Percentiles rank a stretch among this genome's conserved stretches.
Conservation (phyloP, 768 basidiomycete genomes). For the Russula lepida region DNA sequence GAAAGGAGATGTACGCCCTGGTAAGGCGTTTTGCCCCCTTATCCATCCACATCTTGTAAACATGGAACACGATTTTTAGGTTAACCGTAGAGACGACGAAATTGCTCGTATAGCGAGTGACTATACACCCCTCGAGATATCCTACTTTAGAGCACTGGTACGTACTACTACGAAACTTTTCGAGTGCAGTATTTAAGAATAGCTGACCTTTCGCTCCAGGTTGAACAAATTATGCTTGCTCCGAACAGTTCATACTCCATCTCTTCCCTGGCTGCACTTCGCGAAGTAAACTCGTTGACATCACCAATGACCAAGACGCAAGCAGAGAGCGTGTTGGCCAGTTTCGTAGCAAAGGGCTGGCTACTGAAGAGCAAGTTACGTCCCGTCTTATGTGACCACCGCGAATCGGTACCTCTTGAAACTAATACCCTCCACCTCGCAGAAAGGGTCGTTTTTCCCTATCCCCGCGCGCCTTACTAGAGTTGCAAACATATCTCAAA, state of each 20-base stretch:
- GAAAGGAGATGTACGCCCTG: slow-evolving; percentile 57
- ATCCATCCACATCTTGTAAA: background rate
- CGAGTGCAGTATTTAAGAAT: no score
- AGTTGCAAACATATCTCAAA: slow-evolving; percentile 66
- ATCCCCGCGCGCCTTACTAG: slow-evolving; percentile 63
- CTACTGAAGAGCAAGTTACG: slow-evolving; percentile 66
- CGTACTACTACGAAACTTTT: background rate
- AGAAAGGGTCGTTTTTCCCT: slow-evolving; percentile 63
- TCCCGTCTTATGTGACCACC: slow-evolving; percentile 7
- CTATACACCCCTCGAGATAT: slow-evolving; percentile 69
- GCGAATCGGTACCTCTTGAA: background rate
- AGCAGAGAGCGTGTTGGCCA: slow-evolving; percentile 61
- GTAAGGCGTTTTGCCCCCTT: slow-evolving; percentile 35
- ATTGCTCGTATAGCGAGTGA: slow-evolving; percentile 81
- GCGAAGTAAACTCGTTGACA: slow-evolving; percentile 50
- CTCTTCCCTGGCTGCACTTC: slow-evolving; percentile 67
- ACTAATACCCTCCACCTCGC: background rate
- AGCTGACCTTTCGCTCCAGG: slow-evolving; percentile 34
- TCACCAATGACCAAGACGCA: slow-evolving; percentile 65
- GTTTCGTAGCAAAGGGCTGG: slow-evolving; percentile 83
- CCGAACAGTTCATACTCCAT: slow-evolving; percentile 67
- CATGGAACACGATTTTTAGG: slow-evolving; percentile 35
- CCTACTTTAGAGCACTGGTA: slow-evolving; percentile 79
- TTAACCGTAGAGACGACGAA: slow-evolving; percentile 73
- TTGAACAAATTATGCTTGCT: slow-evolving; percentile 83